A percentile compares a stretch with the other conserved stretches of the same genome.
Conservation (phyloP, 257 asterid species). For the Fraxinus pennsylvanica region DNA sequence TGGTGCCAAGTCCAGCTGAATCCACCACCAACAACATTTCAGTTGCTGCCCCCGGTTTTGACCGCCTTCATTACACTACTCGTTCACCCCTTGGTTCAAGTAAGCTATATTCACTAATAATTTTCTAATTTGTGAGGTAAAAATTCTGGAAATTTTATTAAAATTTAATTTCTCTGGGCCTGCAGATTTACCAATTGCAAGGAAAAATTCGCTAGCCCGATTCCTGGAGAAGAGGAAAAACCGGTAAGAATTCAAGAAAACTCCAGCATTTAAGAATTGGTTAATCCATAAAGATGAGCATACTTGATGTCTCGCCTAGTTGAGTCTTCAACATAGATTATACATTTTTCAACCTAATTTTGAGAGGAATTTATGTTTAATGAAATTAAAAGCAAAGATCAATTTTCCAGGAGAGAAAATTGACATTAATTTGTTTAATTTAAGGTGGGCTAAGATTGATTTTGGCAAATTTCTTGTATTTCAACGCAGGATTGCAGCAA, state of each 20-base stretch:
- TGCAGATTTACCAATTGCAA: conserved; percentile 64
- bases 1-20: conserved; percentile 39
- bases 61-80: conserved; percentile 1
- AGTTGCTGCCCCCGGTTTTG: conserved; percentile 1
- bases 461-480: not conserved
- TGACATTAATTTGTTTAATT: no score
- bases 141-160: not conserved
- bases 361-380: no score
- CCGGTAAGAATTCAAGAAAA: conserved; percentile 29
- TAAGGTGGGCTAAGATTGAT: not conserved
- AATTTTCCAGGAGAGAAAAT: no score
- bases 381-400: no score
- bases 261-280: no score
- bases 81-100: conserved; percentile 37
- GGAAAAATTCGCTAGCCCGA: conserved; percentile 60
- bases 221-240: conserved; percentile 69
- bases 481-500: conserved; percentile 31
- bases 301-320: no score
- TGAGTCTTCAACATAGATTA: no score
- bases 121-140: no score
- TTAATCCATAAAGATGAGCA: no score
- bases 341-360: no score
- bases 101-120: not conserved
- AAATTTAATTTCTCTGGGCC: not conserved
- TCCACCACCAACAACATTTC: conserved; percentile 27